These are phyloP conservation scores for Epichloe glyceriae DNA, from an alignment of 2,329 filamentous ascomycete species.

Conservation along the genomic window DNA sequence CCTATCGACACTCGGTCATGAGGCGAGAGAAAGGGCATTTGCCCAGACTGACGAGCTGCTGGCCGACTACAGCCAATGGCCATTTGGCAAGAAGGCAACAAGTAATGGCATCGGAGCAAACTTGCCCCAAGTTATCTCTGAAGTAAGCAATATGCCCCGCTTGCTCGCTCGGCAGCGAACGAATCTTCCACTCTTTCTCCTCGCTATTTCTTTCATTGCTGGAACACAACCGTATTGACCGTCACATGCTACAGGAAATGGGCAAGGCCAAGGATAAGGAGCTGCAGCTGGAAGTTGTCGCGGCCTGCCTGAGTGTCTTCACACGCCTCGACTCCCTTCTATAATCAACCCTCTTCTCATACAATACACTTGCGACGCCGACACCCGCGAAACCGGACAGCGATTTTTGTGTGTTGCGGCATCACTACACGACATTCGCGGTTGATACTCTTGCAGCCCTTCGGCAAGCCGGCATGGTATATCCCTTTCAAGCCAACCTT, in stretches of 20 bases:
- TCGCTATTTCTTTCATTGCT: neutral
- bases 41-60: constrained; percentile 93
- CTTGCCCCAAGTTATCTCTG: constrained; percentile 70
- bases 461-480: neutral
- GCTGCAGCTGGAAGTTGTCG: constrained; percentile 91
- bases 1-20: constrained; percentile 84
- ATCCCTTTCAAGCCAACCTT: neutral
- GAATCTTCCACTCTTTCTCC: neutral
- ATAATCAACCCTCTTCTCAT: constrained; percentile 29
- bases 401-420: neutral
- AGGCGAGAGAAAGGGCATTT: constrained; percentile 87
- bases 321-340: constrained; percentile 93
- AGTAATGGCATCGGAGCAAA: constrained; percentile 82
- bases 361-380: neutral
- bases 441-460: neutral
- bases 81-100: constrained; percentile 75
- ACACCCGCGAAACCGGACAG: neutral
- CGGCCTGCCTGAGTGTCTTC: constrained; percentile 93
- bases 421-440: neutral
- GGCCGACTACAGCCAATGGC: constrained; percentile 95
- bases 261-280: constrained; percentile 84
- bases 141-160: constrained; percentile 32
- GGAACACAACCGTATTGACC: constrained; percentile 9
- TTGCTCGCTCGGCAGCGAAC: neutral
- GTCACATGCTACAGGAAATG: constrained; percentile 46